Evolutionary conservation across 768 basidiomycete species (phyloP), one percentile per base, ranked within the genome.

Genomic region (Leccinum aurantiacum): DNA sequence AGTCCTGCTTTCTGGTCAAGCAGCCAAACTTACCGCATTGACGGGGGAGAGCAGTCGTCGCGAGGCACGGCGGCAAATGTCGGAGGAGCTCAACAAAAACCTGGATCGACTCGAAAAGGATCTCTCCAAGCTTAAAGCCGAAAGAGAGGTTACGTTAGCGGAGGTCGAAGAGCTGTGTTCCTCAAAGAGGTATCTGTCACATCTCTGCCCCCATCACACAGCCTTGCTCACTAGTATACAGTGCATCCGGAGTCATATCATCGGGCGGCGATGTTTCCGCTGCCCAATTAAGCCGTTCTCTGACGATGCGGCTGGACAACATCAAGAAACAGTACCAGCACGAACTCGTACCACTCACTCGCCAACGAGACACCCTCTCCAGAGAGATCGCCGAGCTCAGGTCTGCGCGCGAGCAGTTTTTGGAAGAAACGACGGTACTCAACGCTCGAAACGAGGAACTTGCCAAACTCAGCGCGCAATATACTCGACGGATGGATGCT

Each of bases 391-490:
- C 81, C 3, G 95, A 98, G 67, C 86, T 99, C 53, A 88, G 87
- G 69, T 89, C 90, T 15, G 86, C 90, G 1, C 85, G 93, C 33
- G 94, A 97, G 64, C 83, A 88, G 46, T 90, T 91, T 75, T 76
- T 95, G 44, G 95, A 96, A 68, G 97, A 99, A 77, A 91, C 94
- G 1, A 89, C 93, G 0, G 88, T 88, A 22, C 82, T 99, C 53
- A 93, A 93, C 70, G 88, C 87, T 6, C 86, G 94, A 52, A 98
- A 98, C 75, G 94, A 95, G 67, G 92, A 95, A 71, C 81, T 99
- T 6, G 90, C 91, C 1, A 90, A 94, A 71, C 83, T 98, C 48
- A 91, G 90, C 64, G 82, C 88, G 5, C 89, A 93, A 33, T 91
- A 95, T 63, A 76, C 85, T 10, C 86, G 91, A 37, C 88, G 91